Percentiles rank a stretch among this genome's conserved stretches.
phyloP scores from a whole-genome alignment of 1,284 basidiomycete species.

The Irpex rosettiformis region DNA sequence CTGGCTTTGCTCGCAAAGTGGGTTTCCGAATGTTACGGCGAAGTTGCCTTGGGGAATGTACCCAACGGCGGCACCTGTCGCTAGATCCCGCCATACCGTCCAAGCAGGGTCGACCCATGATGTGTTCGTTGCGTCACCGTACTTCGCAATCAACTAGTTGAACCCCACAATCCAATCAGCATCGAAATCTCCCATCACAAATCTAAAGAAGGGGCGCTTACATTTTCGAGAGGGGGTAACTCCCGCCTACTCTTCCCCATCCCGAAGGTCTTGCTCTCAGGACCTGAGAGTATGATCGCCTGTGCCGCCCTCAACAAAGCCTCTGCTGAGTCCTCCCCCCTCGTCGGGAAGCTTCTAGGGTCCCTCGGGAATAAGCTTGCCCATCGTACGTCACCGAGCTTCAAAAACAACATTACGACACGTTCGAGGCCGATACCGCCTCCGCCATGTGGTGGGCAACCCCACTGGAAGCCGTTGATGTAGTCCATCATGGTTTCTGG shows the following conservation, averaged over 20 bases:
- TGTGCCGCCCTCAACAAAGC: slow-evolving; percentile 25
- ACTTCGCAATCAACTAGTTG: slow-evolving; percentile 44
- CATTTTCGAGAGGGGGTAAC: slow-evolving; percentile 32
- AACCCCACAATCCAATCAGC: background rate
- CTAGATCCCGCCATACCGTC: slow-evolving; percentile 45
- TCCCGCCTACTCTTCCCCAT: slow-evolving; percentile 25
- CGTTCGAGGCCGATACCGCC: slow-evolving; percentile 51
- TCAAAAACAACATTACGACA: slow-evolving; percentile 62
- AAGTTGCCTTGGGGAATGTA: slow-evolving; percentile 37
- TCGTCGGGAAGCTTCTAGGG: slow-evolving; percentile 42
- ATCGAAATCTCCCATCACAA: background rate
- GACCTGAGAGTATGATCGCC: slow-evolving; percentile 28
- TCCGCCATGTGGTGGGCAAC: slow-evolving; percentile 50
- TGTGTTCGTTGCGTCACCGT: slow-evolving; percentile 54
- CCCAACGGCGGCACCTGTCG: slow-evolving; percentile 46
- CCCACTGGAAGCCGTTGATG: slow-evolving; percentile 64
- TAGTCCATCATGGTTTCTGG: slow-evolving; percentile 56
- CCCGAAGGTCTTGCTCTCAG: slow-evolving; percentile 28
- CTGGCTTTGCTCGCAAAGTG: slow-evolving; percentile 43
- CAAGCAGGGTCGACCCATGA: slow-evolving; percentile 55
- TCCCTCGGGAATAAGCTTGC: slow-evolving; percentile 66
- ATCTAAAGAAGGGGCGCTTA: slow-evolving; percentile 17
- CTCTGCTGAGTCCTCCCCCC: slow-evolving; percentile 26
- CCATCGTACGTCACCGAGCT: slow-evolving; percentile 61
- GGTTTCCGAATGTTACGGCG: slow-evolving; percentile 46